Conservation (phyloP, 169 alveolate species). For the Eimeria praecox region DNA sequence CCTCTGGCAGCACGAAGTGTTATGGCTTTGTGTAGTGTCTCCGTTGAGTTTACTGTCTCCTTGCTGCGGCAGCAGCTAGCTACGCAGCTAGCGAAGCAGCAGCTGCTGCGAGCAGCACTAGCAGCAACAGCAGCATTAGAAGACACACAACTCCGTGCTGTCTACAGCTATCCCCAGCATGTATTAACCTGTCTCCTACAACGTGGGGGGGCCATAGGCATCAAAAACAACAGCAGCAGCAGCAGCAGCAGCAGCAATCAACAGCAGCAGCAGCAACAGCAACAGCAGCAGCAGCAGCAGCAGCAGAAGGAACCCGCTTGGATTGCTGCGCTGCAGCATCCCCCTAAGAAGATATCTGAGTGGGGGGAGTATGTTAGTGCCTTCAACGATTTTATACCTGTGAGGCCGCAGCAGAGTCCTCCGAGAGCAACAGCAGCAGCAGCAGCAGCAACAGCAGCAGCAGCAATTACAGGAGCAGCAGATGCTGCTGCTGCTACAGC, state of each 20-base stretch:
- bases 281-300: constrained; percentile 58
- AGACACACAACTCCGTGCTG: neutral
- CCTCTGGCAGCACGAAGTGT: constrained; percentile 18
- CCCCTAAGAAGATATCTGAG: constrained; percentile 5
- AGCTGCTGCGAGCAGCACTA: constrained; percentile 11
- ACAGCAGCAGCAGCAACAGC: too few species aligned
- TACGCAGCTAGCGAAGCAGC: neutral
- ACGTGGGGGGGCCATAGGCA: constrained; percentile 32
- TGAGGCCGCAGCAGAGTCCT: constrained; percentile 10
- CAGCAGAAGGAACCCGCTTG: constrained; percentile 11
- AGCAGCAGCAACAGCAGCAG: constrained; percentile 17
- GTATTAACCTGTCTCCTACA: constrained; percentile 10
- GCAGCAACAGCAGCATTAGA: neutral
- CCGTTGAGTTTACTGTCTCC: constrained; percentile 33
- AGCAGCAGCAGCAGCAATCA: constrained; percentile 36
- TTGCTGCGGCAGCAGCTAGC: constrained; percentile 65
- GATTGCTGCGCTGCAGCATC: constrained; percentile 34
- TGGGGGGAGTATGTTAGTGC: constrained; percentile 32
- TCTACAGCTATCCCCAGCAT: constrained; percentile 31
- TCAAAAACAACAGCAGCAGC: too few species aligned
- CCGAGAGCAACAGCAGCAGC: constrained; percentile 24
- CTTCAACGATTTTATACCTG: constrained; percentile 25
- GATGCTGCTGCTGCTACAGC: neutral
- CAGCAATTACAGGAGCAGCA: neutral
- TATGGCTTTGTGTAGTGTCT: neutral